phyloP scores from a whole-genome alignment of 2,329 filamentous ascomycete genomes.

The Alternaria tenuissima region DNA sequence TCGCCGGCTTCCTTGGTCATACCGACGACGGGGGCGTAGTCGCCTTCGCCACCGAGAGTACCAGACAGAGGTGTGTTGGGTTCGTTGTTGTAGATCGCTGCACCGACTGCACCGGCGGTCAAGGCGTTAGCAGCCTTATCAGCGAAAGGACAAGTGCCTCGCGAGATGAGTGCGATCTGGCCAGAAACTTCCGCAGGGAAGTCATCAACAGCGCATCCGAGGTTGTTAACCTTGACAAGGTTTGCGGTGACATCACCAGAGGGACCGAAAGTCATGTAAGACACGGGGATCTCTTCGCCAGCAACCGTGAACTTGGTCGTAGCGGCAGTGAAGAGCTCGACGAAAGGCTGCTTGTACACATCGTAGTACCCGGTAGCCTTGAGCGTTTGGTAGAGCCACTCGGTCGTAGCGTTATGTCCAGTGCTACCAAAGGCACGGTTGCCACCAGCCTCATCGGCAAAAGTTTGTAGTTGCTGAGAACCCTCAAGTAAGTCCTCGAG shows the following conservation, averaged over 20 bases:
- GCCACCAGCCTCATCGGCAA: conserved; percentile 44
- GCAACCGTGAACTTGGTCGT: conserved; percentile 35
- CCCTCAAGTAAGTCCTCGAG: conserved; percentile 44
- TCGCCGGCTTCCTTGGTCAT: conserved; percentile 67
- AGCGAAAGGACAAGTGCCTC: conserved; percentile 74
- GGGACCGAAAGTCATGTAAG: conserved; percentile 64
- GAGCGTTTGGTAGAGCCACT: conserved; percentile 44
- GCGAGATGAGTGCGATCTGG: conserved; percentile 72
- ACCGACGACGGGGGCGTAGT: conserved; percentile 73
- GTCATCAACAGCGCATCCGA: conserved; percentile 69
- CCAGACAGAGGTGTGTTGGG: conserved; percentile 66
- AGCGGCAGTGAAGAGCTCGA: conserved; percentile 46
- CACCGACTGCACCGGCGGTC: conserved; percentile 71
- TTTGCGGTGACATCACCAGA: conserved; percentile 67
- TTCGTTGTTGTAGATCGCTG: conserved; percentile 76
- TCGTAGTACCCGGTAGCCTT: conserved; percentile 44
- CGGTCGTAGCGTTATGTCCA: conserved; percentile 46
- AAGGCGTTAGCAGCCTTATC: conserved; percentile 72
- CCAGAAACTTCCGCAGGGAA: conserved; percentile 66
- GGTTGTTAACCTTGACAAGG: conserved; percentile 67
- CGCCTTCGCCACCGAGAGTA: conserved; percentile 66
- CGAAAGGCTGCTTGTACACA: conserved; percentile 46
- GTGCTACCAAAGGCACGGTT: conserved; percentile 48
- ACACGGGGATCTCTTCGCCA: conserved; percentile 34
- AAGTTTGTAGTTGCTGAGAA: conserved; percentile 44